These are phyloP conservation scores for Cytospora piceicola DNA, from an alignment of 2,329 filamentous ascomycete genomes.

Conservation along the genomic window DNA sequence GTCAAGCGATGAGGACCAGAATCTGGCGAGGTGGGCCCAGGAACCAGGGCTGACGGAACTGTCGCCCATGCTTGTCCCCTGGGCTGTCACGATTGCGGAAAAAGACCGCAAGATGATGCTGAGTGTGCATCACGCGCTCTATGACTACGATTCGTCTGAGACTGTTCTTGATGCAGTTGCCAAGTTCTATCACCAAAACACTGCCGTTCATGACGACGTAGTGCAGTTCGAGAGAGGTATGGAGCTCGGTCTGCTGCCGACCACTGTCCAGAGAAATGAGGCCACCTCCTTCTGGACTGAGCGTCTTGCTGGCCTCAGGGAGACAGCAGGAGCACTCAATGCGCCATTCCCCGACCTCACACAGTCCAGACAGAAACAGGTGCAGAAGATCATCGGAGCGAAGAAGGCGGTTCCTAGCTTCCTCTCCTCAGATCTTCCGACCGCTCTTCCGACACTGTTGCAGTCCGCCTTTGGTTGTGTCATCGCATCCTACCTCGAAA, in stretches of 20 bases:
- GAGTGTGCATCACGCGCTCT: conserved; percentile 62
- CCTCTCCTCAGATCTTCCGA: neutral
- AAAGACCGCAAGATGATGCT: conserved; percentile 40
- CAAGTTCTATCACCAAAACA: conserved; percentile 24
- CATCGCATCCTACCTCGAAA: conserved; percentile 33
- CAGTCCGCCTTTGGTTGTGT: conserved; percentile 36
- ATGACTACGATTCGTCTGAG: conserved; percentile 55
- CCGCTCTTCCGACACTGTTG: conserved; percentile 28
- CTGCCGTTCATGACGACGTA: conserved; percentile 16
- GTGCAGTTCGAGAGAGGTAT: conserved; percentile 31
- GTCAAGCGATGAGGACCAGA: conserved; percentile 21
- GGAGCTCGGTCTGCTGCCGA: conserved; percentile 34
- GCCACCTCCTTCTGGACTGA: conserved; percentile 31
- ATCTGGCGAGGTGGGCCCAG: conserved; percentile 26
- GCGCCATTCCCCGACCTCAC: conserved; percentile 35
- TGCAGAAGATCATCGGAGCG: conserved; percentile 24
- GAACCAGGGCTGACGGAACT: conserved; percentile 17
- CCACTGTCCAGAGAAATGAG: conserved; percentile 30
- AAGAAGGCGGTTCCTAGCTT: conserved; percentile 21
- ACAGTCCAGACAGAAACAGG: conserved; percentile 33
- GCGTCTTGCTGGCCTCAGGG: conserved; percentile 27
- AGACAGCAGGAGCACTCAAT: conserved; percentile 32
- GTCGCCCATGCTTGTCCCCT: conserved; percentile 36
- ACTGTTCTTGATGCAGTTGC: conserved; percentile 20
- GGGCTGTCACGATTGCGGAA: conserved; percentile 42